Percentiles rank a stretch among this genome's conserved stretches.
phyloP scores from a whole-genome alignment of 2,329 filamentous ascomycete species.

The Blumeria hordei region DNA sequence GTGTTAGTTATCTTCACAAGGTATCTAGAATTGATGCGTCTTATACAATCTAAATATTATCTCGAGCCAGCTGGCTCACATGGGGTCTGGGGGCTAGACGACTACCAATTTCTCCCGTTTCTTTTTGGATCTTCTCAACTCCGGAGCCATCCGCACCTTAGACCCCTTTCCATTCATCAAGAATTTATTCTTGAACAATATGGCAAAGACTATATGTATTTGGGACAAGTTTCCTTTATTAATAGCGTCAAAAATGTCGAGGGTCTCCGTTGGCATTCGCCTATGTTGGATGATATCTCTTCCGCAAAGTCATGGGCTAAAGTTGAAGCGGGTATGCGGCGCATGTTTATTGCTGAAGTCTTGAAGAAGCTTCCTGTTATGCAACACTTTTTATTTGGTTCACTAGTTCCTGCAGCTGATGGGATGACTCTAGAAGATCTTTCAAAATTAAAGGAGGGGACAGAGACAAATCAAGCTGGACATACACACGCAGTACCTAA shows the following conservation, averaged over 20 bases:
- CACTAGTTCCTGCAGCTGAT: slow-evolving; percentile 52
- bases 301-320: slow-evolving; percentile 76
- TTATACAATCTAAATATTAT: slow-evolving; percentile 78
- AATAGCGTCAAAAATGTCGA: slow-evolving; percentile 93
- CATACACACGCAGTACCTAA: slow-evolving; percentile 39
- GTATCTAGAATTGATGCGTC: slow-evolving; percentile 71
- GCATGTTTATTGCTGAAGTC: slow-evolving; percentile 91
- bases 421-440: slow-evolving; percentile 50
- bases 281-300: slow-evolving; percentile 95
- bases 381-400: slow-evolving; percentile 94
- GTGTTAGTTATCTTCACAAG: slow-evolving; percentile 56
- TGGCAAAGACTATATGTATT: slow-evolving; percentile 60
- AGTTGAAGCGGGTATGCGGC: slow-evolving; percentile 82
- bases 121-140: slow-evolving; percentile 84
- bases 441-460: slow-evolving; percentile 21
- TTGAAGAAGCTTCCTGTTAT: slow-evolving; percentile 86
- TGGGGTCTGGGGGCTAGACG: slow-evolving; percentile 92
- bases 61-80: slow-evolving; percentile 92
- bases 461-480: slow-evolving; percentile 25
- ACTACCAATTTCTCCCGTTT: slow-evolving; percentile 93
- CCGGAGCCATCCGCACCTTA: slow-evolving; percentile 61
- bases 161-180: slow-evolving; percentile 64
- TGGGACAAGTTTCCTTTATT: slow-evolving; percentile 81
- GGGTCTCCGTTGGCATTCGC: slow-evolving; percentile 83
- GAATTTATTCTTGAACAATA: slow-evolving; percentile 71